phyloP scores from a whole-genome alignment of 495 filamentous ascomycete genomes.

The Lophiotrema nucula region DNA sequence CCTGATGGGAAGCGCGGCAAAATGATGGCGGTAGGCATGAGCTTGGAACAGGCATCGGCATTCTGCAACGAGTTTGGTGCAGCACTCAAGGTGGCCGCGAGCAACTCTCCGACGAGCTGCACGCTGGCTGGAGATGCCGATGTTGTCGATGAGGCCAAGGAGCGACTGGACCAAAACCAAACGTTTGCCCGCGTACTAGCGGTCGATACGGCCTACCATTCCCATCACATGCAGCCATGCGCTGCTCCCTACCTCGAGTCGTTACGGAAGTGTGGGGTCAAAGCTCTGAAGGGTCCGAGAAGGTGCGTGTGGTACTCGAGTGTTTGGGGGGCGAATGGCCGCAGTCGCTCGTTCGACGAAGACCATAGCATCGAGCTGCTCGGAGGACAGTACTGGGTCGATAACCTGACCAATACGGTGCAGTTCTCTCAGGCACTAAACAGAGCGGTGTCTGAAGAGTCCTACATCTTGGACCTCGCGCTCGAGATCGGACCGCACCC shows the following conservation, averaged over 20 bases:
- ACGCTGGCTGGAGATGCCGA: conserved; percentile 15
- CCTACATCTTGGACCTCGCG: conserved; percentile 7
- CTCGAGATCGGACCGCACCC: conserved; percentile 40
- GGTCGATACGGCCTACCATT: conserved; percentile 21
- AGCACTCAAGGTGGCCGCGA: neutral
- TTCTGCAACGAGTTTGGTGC: neutral
- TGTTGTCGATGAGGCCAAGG: conserved; percentile 4
- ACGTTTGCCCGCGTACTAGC: conserved; percentile 13
- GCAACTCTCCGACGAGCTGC: conserved; percentile 8
- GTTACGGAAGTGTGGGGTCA: neutral
- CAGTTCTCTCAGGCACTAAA: conserved; percentile 46
- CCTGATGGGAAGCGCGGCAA: neutral
- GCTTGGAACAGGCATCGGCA: neutral
- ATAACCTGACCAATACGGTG: conserved; percentile 30
- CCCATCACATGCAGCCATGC: conserved; percentile 15
- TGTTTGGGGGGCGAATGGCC: conserved; percentile 35
- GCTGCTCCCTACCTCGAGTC: conserved; percentile 3
- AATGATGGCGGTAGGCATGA: conserved; percentile 11
- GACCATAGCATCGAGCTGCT: conserved; percentile 32
- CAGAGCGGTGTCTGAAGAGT: neutral
- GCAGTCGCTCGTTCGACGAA: neutral
- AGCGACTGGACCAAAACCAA: neutral
- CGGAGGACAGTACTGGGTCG: conserved; percentile 19
- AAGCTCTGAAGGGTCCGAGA: neutral
- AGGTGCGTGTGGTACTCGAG: conserved; percentile 43